These are phyloP conservation scores for Penicillium sp. DNA, from an alignment of 2,329 filamentous ascomycete species.

Conservation along the genomic window DNA sequence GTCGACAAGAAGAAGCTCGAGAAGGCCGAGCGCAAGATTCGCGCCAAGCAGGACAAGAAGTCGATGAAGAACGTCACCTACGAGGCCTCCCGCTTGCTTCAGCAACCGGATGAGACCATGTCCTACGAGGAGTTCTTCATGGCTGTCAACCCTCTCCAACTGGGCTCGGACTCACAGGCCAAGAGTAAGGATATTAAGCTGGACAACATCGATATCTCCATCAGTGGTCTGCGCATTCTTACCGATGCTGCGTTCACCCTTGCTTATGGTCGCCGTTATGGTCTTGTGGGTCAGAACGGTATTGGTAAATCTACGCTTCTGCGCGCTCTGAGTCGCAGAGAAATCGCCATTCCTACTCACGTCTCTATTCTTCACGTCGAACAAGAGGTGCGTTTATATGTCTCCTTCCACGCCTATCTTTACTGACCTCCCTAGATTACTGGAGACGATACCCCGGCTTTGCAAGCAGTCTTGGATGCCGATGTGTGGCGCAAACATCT, in stretches of 20 bases:
- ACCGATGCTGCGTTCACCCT: constrained; percentile 88
- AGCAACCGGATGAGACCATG: constrained; percentile 78
- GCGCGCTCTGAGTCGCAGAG: constrained; percentile 86
- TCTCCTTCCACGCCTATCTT: background rate
- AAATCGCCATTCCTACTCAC: constrained; percentile 91
- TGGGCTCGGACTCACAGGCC: constrained; percentile 68
- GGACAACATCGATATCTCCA: constrained; percentile 92
- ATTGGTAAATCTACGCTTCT: constrained; percentile 96
- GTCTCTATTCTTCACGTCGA: constrained; percentile 99
- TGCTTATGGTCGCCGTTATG: constrained; percentile 90
- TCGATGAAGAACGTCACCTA: constrained; percentile 98
- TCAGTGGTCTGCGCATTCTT: constrained; percentile 84
- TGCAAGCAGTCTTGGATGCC: constrained; percentile 94
- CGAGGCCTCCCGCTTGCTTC: constrained; percentile 86
- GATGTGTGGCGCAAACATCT: constrained; percentile 98
- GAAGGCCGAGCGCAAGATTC: constrained; percentile 96
- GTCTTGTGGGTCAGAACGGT: constrained; percentile 98
- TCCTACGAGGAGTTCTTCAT: constrained; percentile 99
- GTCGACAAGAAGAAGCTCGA: constrained; percentile 99
- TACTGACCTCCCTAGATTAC: constrained; percentile 63
- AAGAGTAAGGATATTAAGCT: constrained; percentile 99
- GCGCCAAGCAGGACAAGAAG: constrained; percentile 98
- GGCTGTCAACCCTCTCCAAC: constrained; percentile 94
- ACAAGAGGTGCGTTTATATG: constrained; percentile 71
- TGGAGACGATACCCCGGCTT: constrained; percentile 90